Base-by-base conservation (phyloP, 257 asterid genomes). In the Primulina huaijiensis region DNA sequence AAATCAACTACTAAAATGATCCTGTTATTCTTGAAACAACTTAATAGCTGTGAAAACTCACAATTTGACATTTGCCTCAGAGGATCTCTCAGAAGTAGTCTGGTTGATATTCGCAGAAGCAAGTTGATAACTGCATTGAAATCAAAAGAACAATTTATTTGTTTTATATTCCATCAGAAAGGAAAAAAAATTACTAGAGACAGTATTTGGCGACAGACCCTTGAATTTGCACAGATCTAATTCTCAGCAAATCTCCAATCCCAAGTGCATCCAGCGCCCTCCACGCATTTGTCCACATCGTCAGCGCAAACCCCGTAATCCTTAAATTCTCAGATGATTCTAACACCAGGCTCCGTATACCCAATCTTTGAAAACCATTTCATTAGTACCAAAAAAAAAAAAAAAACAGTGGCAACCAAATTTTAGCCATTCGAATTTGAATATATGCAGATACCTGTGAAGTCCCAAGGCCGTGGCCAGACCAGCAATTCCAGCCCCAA, bases 201-300 rank as follows among this genome's bases (percentile, higher is more conserved):
- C 2, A 0, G 10, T 8, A 53, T 27, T 52, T 53, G 27, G 34
- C 5, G n/a, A 2, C 72, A 52, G 50, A 87, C 96, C 86, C 91
- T 30, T 59, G 76, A 68, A 87, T 70, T n/a, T 40, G 86, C 14
- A 80, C 25, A 56, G 83, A 86, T 46, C 67, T 79, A 14, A 40
- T 74, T 69, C 96, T 72, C 7, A 89, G 89, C 10, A 65, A 23
- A 30, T 89, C 84, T 12, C 88, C 98, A 38, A 90, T 43, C 5
- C 86, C 95, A 9, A 90, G 56, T 1, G 91, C 97, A 60, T 92
- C 98, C 30, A 90, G 84, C 1, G 97, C 95, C 71, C 80, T 85
- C 93, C 95, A 90, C 1, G 92, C 98, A 65, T 92, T 92, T 6
- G 80, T 81, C 96, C 90, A 90, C 38, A 88, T 19, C 0, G 82